Conservation (phyloP, 352 stramenopile genomes). For the Labyrinthula sp. region DNA sequence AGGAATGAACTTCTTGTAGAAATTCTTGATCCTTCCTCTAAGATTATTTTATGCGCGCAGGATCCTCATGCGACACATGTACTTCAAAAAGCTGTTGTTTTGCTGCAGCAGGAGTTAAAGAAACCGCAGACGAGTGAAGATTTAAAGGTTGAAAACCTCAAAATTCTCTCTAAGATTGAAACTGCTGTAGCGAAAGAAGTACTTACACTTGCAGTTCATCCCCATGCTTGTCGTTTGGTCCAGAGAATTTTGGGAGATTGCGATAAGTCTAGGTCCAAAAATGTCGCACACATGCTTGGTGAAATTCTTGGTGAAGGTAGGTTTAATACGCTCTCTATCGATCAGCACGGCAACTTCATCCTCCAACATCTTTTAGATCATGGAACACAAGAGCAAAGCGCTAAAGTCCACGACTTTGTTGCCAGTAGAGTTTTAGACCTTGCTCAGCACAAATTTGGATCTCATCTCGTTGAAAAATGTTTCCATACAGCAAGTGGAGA, state of each 20-base stretch:
- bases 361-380: slow-evolving; percentile 22
- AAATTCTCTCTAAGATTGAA: slow-evolving; percentile 3
- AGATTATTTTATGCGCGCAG: background rate
- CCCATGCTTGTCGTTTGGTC: slow-evolving; percentile 14
- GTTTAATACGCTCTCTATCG: slow-evolving; percentile 1
- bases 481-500: slow-evolving; percentile 1
- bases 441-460: slow-evolving; percentile 16
- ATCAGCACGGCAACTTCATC: slow-evolving; percentile 26
- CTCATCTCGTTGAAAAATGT: slow-evolving; percentile 25
- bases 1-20: slow-evolving; percentile 17
- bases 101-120: background rate
- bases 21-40: background rate
- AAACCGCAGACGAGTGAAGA: background rate
- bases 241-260: slow-evolving; percentile 17
- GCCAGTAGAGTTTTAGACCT: slow-evolving; percentile 19
- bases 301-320: background rate
- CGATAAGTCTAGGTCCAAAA: slow-evolving; percentile 5
- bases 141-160: background rate
- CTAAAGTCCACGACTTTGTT: slow-evolving; percentile 12
- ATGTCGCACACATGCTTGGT: slow-evolving; percentile 4
- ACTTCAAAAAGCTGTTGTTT: slow-evolving; percentile 14
- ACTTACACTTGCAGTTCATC: slow-evolving; percentile 7
- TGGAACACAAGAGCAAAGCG: background rate
- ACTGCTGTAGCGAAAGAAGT: slow-evolving; percentile 8
- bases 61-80: slow-evolving; percentile 19